phyloP scores from a whole-genome alignment of 2,329 filamentous ascomycete genomes.

The Fusarium robinianum region DNA sequence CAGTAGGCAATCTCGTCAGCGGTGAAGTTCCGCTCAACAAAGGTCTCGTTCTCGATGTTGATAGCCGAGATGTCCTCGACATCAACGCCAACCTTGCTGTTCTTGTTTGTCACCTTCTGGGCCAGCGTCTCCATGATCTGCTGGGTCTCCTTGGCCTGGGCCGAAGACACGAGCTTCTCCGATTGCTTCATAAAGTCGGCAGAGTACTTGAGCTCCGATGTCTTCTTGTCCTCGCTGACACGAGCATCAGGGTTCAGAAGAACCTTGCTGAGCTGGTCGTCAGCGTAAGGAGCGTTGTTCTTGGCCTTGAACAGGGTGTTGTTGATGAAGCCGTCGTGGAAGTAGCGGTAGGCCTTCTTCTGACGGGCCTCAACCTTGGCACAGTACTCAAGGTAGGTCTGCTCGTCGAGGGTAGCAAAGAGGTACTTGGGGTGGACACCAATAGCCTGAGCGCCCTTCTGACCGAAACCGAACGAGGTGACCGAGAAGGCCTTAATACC shows the following conservation, averaged over 20 bases:
- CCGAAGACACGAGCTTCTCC: slow-evolving; percentile 56
- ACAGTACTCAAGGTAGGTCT: slow-evolving; percentile 81
- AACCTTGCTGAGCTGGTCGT: slow-evolving; percentile 82
- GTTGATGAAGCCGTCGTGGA: slow-evolving; percentile 98
- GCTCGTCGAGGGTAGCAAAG: slow-evolving; percentile 88
- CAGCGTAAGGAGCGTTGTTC: slow-evolving; percentile 84
- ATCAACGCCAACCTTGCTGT: slow-evolving; percentile 89
- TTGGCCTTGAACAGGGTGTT: slow-evolving; percentile 98
- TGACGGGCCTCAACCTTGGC: slow-evolving; percentile 89
- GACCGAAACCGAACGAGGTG: slow-evolving; percentile 98
- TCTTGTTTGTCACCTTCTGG: slow-evolving; percentile 56
- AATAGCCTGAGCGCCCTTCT: slow-evolving; percentile 97
- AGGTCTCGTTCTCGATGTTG: slow-evolving; percentile 93
- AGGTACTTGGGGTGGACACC: slow-evolving; percentile 97
- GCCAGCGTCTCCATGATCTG: slow-evolving; percentile 80
- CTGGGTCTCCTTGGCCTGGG: slow-evolving; percentile 65
- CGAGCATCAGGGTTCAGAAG: slow-evolving; percentile 94
- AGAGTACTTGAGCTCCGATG: slow-evolving; percentile 75
- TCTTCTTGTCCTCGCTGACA: slow-evolving; percentile 85
- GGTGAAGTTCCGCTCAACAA: slow-evolving; percentile 95
- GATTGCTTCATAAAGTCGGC: slow-evolving; percentile 68
- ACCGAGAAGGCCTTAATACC: slow-evolving; percentile 98
- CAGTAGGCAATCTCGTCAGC: slow-evolving; percentile 84
- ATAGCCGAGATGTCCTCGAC: slow-evolving; percentile 86
- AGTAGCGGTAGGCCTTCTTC: slow-evolving; percentile 98